Conservation (phyloP, 805 yeast species). For the Schizosaccharomyces octosporus region DNA sequence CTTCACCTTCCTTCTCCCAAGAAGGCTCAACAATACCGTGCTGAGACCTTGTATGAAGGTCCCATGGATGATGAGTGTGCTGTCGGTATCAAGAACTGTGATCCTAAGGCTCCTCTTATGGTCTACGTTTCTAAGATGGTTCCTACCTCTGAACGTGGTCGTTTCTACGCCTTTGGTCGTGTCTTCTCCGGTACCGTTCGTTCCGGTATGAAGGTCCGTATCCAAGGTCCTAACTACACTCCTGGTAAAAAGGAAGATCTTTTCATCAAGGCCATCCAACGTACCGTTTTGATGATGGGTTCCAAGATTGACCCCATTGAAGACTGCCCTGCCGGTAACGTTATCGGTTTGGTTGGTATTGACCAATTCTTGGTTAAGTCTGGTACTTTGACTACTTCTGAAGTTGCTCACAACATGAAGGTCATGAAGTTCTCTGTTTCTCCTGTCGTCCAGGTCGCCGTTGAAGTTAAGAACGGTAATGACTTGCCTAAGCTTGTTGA, state of each 20-base stretch:
- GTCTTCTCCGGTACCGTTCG: constrained; percentile 98
- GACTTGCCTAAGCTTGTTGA: constrained; percentile 98
- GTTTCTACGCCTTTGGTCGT: constrained; percentile 99
- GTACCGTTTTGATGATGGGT: constrained; percentile 99
- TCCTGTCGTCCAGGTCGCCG: constrained; percentile 98
- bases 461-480: constrained; percentile 97
- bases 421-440: constrained; percentile 99
- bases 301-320: constrained; percentile 93
- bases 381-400: constrained; percentile 95
- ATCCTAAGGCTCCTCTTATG: constrained; percentile 94
- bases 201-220: constrained; percentile 97
- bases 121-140: constrained; percentile 99
- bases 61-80: constrained; percentile 72
- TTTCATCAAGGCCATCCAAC: constrained; percentile 90
- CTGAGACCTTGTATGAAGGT: constrained; percentile 97
- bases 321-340: constrained; percentile 99
- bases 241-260: constrained; percentile 97
- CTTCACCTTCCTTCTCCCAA: constrained; percentile 98
- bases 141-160: constrained; percentile 99
- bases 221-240: constrained; percentile 98
- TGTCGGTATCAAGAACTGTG: constrained; percentile 90
- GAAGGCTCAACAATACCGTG: constrained; percentile 97
- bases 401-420: constrained; percentile 95
- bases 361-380: constrained; percentile 98
- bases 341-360: constrained; percentile 98